phyloP scores from a whole-genome alignment of 164 flowering plant genomes.

The Umbilicus rupestris region DNA sequence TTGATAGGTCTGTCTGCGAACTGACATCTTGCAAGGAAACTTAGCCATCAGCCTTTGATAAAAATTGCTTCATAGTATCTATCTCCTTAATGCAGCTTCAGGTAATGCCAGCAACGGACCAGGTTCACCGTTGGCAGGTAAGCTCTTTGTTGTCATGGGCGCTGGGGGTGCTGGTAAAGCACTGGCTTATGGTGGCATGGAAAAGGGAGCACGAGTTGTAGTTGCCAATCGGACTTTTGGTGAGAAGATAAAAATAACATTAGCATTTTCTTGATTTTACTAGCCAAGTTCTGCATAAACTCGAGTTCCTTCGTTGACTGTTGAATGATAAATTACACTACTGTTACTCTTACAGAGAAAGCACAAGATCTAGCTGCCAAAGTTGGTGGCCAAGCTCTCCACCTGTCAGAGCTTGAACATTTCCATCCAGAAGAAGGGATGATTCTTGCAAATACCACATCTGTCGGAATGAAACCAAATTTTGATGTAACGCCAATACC shows the following conservation, averaged over 20 bases:
- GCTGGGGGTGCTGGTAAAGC: conserved; percentile 95
- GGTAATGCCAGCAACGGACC: conserved; percentile 12
- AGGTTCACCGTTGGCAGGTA: conserved; percentile 60
- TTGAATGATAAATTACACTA: neutral
- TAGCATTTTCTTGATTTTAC: neutral
- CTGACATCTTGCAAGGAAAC: neutral
- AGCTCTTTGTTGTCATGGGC: conserved; percentile 65
- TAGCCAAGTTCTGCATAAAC: neutral
- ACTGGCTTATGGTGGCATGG: conserved; percentile 79
- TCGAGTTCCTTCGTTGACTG: neutral
- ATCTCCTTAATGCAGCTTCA: conserved; percentile 24
- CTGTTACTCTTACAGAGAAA: conserved; percentile 24
- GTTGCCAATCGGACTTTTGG: conserved; percentile 70
- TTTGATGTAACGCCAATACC: conserved; percentile 46
- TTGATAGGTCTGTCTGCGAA: conserved; percentile 36
- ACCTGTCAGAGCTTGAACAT: conserved; percentile 32
- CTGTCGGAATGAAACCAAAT: conserved; percentile 66
- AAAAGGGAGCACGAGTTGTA: conserved; percentile 70
- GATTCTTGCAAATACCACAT: conserved; percentile 65
- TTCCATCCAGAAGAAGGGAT: conserved; percentile 56
- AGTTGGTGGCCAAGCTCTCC: conserved; percentile 51
- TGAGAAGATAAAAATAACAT: conserved; percentile 15
- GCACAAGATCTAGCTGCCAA: conserved; percentile 49
- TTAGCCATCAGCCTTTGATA: neutral
- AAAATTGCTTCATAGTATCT: conserved; percentile 20